Conservation (phyloP, 768 basidiomycete species). For the Podaxis sp. region DNA sequence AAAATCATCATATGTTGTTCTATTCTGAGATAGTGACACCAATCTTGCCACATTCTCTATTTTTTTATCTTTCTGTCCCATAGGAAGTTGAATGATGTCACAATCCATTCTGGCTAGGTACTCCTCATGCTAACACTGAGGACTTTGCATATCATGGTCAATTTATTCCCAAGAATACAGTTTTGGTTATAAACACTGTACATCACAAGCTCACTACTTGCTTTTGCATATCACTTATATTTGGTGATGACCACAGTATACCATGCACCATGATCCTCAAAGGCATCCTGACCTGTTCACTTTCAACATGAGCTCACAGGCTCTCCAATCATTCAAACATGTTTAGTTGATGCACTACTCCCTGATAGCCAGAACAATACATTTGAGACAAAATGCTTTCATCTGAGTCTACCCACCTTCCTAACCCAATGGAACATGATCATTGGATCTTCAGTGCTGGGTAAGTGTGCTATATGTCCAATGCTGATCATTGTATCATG, state of each 20-base stretch:
- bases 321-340: background rate
- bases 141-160: conserved; percentile 42
- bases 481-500: background rate
- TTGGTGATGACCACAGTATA: conserved; percentile 27
- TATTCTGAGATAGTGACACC: background rate
- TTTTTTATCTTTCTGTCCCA: background rate
- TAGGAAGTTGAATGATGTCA: conserved; percentile 37
- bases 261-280: conserved; percentile 35
- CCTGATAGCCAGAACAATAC: conserved; percentile 42
- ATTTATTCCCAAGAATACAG: conserved; percentile 40
- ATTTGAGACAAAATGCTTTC: conserved; percentile 35
- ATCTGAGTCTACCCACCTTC: conserved; percentile 42
- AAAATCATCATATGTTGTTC: background rate
- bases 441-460: conserved; percentile 53
- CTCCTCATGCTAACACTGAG: conserved; percentile 36
- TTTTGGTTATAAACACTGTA: conserved; percentile 38
- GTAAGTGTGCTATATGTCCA: conserved; percentile 26
- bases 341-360: background rate
- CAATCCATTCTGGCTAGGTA: conserved; percentile 39
- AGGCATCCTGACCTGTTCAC: conserved; percentile 39
- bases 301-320: conserved; percentile 24
- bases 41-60: background rate
- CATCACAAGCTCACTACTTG: conserved; percentile 11
- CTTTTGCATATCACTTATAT: background rate
- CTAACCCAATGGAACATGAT: conserved; percentile 43